phyloP scores from a whole-genome alignment of 2,329 filamentous ascomycete genomes.

The Didymella lethalis region DNA sequence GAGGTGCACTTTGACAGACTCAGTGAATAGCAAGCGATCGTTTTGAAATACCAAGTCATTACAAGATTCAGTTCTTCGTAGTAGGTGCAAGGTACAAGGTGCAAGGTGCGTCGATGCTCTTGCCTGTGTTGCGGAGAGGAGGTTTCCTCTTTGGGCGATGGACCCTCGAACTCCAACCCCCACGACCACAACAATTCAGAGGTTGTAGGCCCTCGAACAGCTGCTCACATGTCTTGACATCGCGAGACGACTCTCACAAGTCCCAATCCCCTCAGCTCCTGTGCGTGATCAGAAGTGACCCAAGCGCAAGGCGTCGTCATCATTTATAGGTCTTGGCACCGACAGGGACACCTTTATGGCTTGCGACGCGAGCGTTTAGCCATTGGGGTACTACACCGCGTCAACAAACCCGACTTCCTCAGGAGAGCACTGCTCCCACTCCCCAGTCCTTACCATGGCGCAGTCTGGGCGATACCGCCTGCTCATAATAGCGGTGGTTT shows the following conservation, averaged over 20 bases:
- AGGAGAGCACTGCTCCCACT: constrained; percentile 36
- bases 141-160: constrained; percentile 21
- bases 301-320: constrained; percentile 8
- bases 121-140: constrained; percentile 10
- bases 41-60: constrained; percentile 23
- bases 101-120: background rate
- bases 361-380: constrained; percentile 16
- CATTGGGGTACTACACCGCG: constrained; percentile 40
- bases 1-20: background rate
- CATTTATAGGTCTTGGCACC: constrained; percentile 18
- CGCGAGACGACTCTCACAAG: background rate
- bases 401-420: constrained; percentile 32
- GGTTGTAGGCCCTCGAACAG: no score
- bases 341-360: constrained; percentile 1
- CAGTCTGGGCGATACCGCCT: constrained; percentile 78
- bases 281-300: background rate
- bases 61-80: background rate
- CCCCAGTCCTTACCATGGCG: constrained; percentile 51
- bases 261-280: background rate
- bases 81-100: background rate
- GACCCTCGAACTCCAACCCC: constrained; percentile 10
- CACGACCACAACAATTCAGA: background rate
- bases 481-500: constrained; percentile 84
- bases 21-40: constrained; percentile 22
- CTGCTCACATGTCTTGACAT: background rate